Evolutionary conservation across 2,329 filamentous ascomycete species (phyloP), one percentile per base, ranked within the genome.

Genomic region (Ophiocordyceps australis): DNA sequence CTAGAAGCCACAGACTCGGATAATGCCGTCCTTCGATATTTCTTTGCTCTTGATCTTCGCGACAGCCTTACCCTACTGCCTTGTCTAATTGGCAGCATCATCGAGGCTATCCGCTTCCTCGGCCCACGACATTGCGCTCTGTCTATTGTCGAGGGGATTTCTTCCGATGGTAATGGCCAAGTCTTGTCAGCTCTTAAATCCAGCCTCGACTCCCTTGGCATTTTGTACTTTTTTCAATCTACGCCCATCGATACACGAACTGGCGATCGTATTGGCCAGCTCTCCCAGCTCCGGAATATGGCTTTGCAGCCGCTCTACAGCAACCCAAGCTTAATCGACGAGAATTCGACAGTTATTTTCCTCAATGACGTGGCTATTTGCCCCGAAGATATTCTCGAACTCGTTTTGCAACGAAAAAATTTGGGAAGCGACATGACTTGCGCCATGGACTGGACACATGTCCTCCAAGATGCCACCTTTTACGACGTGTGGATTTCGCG

Each of bases 401-500:
- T 72, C 2, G 35, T 58, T 1, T 50, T 62, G 33, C 64, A 71
- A 39, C 55, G 50, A 15, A 35, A 31, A 5, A 34, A 33, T 4
- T 59, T 62, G 20, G 42, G 39, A 3, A 65, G 64, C 7, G 57
- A 64, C 37, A 67, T 68, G 58, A 59, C 56, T 0, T 74, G 65
- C 35, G 62, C 50, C 5, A 60, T 73, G 54, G 66, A 73, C 39
- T 73, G 65, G 64, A 56, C 50, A 0, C 57, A 56, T 22, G 42
- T 47, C 4, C 54, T 49, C 0, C 27, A 27, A 0, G 43, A 58
- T 3, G 56, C 58, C 0, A 59, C 54, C 0, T 72, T 71, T 35
- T 68, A 69, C 37, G 64, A 71, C 31, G 50, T 65, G 3, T 70
- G 63, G 65, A 46, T 68, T 15, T 55, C 59, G 0, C 55, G 66